Evolutionary conservation across 768 basidiomycete species (phyloP).

Genomic region (Panus rudis): DNA sequence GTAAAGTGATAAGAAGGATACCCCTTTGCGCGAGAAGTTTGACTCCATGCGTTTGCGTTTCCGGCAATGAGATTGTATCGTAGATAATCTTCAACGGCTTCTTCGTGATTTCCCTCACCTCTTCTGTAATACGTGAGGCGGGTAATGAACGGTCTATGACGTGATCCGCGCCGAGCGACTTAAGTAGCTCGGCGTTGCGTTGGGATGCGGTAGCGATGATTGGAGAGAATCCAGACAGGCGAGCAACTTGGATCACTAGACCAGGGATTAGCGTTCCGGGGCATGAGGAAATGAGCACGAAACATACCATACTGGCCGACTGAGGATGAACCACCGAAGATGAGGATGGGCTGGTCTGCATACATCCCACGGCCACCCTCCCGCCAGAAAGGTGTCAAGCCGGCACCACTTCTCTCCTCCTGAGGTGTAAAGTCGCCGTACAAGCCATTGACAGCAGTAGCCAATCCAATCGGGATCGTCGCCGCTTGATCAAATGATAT

Average conservation of each 20-base stretch:
- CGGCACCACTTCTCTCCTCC: background rate
- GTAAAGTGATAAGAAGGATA: too few relatives aligned
- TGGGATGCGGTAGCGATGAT: conserved; percentile 10
- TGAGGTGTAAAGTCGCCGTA: conserved; percentile 4
- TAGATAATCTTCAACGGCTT: conserved; percentile 16
- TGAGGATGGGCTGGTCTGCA: conserved; percentile 17
- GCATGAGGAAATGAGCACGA: too few relatives aligned
- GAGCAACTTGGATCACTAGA: conserved; percentile 3
- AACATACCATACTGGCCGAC: conserved; percentile 23
- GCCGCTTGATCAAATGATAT: conserved; percentile 8
- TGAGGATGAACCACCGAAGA: conserved; percentile 22
- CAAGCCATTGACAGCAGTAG: conserved; percentile 3
- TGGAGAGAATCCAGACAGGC: conserved; percentile 7
- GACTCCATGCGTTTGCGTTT: conserved; percentile 33
- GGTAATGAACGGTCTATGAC: conserved; percentile 3
- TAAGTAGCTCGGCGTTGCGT: conserved; percentile 3
- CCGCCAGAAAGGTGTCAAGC: conserved; percentile 16
- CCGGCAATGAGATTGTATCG: conserved; percentile 28
- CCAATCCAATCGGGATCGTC: conserved; percentile 2
- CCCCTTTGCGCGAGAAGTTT: conserved; percentile 32
- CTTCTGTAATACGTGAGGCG: background rate
- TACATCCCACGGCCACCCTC: conserved; percentile 15
- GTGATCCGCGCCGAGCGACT: conserved; percentile 12
- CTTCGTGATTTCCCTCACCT: background rate
- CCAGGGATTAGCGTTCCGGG: too few relatives aligned